Evolutionary conservation across 495 filamentous ascomycete genomes (phyloP).

Genomic region (Parathielavia hyrcaniae): DNA sequence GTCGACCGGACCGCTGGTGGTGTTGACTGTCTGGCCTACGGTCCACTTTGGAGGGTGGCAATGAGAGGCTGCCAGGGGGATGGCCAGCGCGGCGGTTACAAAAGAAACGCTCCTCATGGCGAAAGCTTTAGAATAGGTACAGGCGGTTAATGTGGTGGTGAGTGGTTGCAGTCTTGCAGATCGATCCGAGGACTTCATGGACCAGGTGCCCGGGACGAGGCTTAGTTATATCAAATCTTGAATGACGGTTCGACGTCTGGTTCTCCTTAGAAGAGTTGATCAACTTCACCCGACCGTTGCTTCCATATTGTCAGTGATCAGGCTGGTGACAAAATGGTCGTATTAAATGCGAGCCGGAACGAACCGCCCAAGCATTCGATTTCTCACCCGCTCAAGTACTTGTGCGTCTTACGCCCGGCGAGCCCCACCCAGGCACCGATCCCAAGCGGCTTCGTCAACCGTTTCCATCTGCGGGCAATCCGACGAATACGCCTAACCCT

Average conservation of each 20-base stretch:
- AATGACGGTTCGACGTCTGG: no score
- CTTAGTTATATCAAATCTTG: no score
- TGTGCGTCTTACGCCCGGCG: no score
- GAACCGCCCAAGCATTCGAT: background rate
- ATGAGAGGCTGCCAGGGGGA: background rate
- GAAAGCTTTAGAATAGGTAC: background rate
- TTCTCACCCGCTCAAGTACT: no score
- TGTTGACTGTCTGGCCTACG: slow-evolving; percentile 16
- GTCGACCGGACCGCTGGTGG: slow-evolving; percentile 19
- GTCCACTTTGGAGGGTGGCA: slow-evolving; percentile 3
- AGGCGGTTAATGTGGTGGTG: background rate
- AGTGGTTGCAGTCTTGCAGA: no score
- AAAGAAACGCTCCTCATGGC: background rate
- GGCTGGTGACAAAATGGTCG: background rate
- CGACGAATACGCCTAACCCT: no score
- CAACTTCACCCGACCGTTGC: background rate
- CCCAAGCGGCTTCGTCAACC: no score
- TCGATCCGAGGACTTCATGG: background rate
- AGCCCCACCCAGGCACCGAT: background rate
- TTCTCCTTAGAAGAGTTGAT: background rate
- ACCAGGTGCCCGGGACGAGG: no score
- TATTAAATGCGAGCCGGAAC: background rate
- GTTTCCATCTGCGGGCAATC: no score
- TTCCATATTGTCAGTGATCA: background rate
- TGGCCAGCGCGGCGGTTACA: background rate